Percentiles rank a stretch among this genome's conserved stretches.
These are phyloP conservation scores for Dicorynia guianensis DNA, from an alignment of 306 rosid genomes.

Conservation along the genomic window DNA sequence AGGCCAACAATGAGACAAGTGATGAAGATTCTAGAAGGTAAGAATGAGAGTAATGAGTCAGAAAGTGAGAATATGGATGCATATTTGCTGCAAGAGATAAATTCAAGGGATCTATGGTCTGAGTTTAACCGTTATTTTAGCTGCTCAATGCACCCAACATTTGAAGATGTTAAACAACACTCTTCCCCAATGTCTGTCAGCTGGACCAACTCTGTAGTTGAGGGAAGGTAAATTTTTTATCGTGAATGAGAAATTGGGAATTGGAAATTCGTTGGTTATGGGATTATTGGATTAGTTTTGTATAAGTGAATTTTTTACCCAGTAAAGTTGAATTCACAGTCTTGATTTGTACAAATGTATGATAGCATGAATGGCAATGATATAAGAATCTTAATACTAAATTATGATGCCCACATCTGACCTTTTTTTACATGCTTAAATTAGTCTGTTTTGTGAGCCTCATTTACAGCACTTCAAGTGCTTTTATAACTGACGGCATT, in stretches of 20 bases:
- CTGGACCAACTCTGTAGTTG: conserved; percentile 48
- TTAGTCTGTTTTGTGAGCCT: not conserved
- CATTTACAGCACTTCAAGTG: not conserved
- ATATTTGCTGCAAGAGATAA: conserved; percentile 58
- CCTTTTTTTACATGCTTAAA: conserved; percentile 25
- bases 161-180: conserved; percentile 57
- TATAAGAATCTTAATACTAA: not conserved
- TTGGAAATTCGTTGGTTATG: not conserved
- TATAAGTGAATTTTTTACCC: not conserved
- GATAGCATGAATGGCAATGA: conserved; percentile 2
- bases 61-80: conserved; percentile 61
- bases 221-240: conserved; percentile 61
- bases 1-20: conserved; percentile 87
- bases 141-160: conserved; percentile 66
- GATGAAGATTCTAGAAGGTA: conserved; percentile 72
- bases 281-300: conserved; percentile 10
- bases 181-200: conserved; percentile 64
- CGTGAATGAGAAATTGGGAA: not conserved
- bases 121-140: conserved; percentile 52
- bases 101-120: conserved; percentile 51
- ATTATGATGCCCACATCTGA: not conserved
- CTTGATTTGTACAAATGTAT: conserved; percentile 39
- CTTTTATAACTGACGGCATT: conserved; percentile 3
- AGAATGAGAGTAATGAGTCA: conserved; percentile 45
- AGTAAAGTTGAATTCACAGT: not conserved